Percentiles rank a stretch among this genome's conserved stretches.
Evolutionary conservation across 2,329 filamentous ascomycete species (phyloP).

Genomic region (Incumbomyces delicatus): DNA sequence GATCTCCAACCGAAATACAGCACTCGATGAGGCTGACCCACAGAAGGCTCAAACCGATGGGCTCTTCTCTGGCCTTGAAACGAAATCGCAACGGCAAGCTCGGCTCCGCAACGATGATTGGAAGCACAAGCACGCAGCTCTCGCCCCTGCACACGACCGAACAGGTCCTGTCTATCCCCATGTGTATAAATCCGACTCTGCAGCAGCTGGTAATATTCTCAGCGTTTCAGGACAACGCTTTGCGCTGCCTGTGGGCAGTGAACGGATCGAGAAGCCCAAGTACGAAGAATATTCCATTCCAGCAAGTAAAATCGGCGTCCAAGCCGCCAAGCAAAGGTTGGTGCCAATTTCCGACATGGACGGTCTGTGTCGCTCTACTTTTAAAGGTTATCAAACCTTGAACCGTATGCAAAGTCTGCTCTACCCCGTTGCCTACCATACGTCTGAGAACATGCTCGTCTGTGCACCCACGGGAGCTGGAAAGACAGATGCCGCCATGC

Average conservation of each 20-base stretch:
- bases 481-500: slow-evolving; percentile 97
- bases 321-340: slow-evolving; percentile 64
- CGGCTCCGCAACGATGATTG: slow-evolving; percentile 65
- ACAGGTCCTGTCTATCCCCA: slow-evolving; percentile 77
- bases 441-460: slow-evolving; percentile 96
- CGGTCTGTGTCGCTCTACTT: slow-evolving; percentile 79
- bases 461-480: slow-evolving; percentile 95
- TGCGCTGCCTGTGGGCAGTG: slow-evolving; percentile 65
- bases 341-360: slow-evolving; percentile 75
- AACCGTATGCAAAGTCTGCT: slow-evolving; percentile 98
- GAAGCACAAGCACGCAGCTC: slow-evolving; percentile 67
- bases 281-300: slow-evolving; percentile 89
- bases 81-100: slow-evolving; percentile 67
- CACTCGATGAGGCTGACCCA: slow-evolving; percentile 41
- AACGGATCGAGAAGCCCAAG: slow-evolving; percentile 59
- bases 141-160: slow-evolving; percentile 62
- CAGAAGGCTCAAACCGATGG: slow-evolving; percentile 32
- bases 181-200: slow-evolving; percentile 62
- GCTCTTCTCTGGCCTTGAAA: slow-evolving; percentile 53
- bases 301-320: slow-evolving; percentile 64
- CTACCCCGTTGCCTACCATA: slow-evolving; percentile 89
- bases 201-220: slow-evolving; percentile 76
- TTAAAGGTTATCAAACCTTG: slow-evolving; percentile 83
- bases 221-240: slow-evolving; percentile 74
- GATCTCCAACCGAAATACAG: slow-evolving; percentile 63